Percentiles rank a stretch among this genome's conserved stretches.
phyloP scores from a whole-genome alignment of 1,284 basidiomycete species.

The Ceratobasidium sp. region DNA sequence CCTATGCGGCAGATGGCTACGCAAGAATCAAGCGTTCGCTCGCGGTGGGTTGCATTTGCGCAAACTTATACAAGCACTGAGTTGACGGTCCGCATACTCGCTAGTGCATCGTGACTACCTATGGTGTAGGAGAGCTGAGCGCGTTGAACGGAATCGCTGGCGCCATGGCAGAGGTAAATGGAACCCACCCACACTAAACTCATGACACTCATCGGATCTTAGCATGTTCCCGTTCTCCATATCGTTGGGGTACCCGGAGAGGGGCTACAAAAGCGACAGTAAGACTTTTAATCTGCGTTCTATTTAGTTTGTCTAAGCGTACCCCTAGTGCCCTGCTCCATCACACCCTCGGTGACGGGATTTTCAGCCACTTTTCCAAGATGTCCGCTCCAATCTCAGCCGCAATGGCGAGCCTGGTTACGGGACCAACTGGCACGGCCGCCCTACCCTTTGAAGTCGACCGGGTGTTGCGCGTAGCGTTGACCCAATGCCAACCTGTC shows the following conservation, averaged over 20 bases:
- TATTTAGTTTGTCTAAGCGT: conserved; percentile 42
- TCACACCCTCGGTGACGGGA: conserved; percentile 86
- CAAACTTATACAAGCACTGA: neutral
- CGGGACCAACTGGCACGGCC: conserved; percentile 25
- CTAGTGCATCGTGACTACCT: conserved; percentile 62
- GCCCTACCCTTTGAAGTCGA: neutral
- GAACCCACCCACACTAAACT: too few species aligned
- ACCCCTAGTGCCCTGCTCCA: conserved; percentile 74
- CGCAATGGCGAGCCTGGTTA: conserved; percentile 28
- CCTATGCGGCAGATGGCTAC: conserved; percentile 96
- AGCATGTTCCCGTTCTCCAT: conserved; percentile 93
- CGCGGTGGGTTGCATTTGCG: conserved; percentile 9
- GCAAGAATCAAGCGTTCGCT: conserved; percentile 76
- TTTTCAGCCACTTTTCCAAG: conserved; percentile 30
- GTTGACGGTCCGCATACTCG: neutral
- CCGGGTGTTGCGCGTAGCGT: conserved; percentile 15
- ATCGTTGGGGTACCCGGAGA: conserved; percentile 89
- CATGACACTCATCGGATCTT: conserved; percentile 63
- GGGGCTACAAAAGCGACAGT: conserved; percentile 66
- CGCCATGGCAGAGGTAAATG: conserved; percentile 25
- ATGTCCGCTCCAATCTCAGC: conserved; percentile 38
- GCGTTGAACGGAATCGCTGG: conserved; percentile 85
- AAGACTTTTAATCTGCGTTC: conserved; percentile 46
- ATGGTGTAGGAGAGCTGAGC: conserved; percentile 90
- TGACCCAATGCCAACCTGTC: conserved; percentile 77